phyloP scores from a whole-genome alignment of 805 yeast species.

The Metschnikowia cerradonensis region DNA sequence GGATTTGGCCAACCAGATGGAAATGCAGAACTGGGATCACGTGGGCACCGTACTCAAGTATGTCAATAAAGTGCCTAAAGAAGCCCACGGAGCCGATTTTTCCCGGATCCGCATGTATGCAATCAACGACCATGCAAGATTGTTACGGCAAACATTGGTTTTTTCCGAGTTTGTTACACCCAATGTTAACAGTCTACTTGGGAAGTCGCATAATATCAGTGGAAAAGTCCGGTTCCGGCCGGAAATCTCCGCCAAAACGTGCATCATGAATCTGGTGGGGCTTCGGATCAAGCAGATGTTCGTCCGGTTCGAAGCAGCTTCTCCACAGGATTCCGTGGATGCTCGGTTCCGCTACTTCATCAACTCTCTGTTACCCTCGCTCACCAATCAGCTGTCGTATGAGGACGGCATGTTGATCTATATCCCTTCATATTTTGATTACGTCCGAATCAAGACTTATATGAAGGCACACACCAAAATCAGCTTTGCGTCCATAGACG shows the following conservation, averaged over 20 bases:
- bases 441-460: slow-evolving; percentile 69
- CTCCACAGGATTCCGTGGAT: slow-evolving; percentile 50
- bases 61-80: slow-evolving; percentile 72
- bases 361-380: slow-evolving; percentile 68
- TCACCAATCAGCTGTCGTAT: slow-evolving; percentile 54
- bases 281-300: slow-evolving; percentile 64
- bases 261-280: slow-evolving; percentile 64
- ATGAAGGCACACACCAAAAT: slow-evolving; percentile 59
- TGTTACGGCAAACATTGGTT: slow-evolving; percentile 72
- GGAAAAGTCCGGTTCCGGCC: slow-evolving; percentile 61
- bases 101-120: slow-evolving; percentile 90
- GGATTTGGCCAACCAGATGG: slow-evolving; percentile 81
- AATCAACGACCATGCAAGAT: slow-evolving; percentile 72
- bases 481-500: slow-evolving; percentile 71
- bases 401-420: slow-evolving; percentile 76
- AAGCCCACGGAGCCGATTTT: slow-evolving; percentile 80
- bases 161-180: slow-evolving; percentile 80
- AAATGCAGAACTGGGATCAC: slow-evolving; percentile 93
- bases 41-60: slow-evolving; percentile 60
- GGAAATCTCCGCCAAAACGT: slow-evolving; percentile 38
- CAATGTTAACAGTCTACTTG: slow-evolving; percentile 60
- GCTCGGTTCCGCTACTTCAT: slow-evolving; percentile 78
- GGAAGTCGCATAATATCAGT: slow-evolving; percentile 49
- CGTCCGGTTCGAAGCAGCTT: slow-evolving; percentile 64
- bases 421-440: slow-evolving; percentile 85